These are phyloP conservation scores for Catenaria anguillulae DNA, from an alignment of 371 early-diverging fungal genomes.

Conservation along the genomic window DNA sequence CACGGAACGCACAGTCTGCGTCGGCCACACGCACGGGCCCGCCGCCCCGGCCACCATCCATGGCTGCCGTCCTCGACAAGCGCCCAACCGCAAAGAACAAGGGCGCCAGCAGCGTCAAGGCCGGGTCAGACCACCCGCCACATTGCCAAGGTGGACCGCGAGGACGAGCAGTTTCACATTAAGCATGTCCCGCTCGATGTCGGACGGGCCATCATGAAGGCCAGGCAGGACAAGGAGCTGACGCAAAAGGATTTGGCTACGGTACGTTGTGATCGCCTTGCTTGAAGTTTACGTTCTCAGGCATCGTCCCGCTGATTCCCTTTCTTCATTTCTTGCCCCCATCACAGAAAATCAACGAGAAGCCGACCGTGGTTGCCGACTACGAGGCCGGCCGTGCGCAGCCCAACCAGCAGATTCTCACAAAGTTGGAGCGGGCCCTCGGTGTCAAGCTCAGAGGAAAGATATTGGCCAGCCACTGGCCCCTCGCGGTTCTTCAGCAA, in stretches of 20 bases:
- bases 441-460: conserved; percentile 85
- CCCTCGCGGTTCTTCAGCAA: conserved; percentile 2
- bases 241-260: conserved; percentile 85
- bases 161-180: conserved; percentile 53
- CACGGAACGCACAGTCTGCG: not conserved
- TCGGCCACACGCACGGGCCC: not conserved
- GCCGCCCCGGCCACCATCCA: conserved; percentile 8
- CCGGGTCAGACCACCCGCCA: conserved; percentile 39
- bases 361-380: conserved; percentile 27
- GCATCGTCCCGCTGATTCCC: not conserved
- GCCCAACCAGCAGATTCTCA: conserved; percentile 83
- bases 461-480: conserved; percentile 55
- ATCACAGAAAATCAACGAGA: conserved; percentile 56
- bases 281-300: no score
- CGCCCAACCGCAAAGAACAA: conserved; percentile 12
- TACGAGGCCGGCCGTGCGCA: conserved; percentile 55
- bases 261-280: no score
- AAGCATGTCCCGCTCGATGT: conserved; percentile 50
- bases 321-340: not conserved
- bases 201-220: conserved; percentile 71
- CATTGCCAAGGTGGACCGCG: conserved; percentile 79
- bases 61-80: not conserved
- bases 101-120: not conserved
- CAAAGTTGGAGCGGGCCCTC: conserved; percentile 76
- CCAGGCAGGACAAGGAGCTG: conserved; percentile 52